Conservation (phyloP, 2,329 filamentous ascomycete genomes). For the Cladosporium sp. region DNA sequence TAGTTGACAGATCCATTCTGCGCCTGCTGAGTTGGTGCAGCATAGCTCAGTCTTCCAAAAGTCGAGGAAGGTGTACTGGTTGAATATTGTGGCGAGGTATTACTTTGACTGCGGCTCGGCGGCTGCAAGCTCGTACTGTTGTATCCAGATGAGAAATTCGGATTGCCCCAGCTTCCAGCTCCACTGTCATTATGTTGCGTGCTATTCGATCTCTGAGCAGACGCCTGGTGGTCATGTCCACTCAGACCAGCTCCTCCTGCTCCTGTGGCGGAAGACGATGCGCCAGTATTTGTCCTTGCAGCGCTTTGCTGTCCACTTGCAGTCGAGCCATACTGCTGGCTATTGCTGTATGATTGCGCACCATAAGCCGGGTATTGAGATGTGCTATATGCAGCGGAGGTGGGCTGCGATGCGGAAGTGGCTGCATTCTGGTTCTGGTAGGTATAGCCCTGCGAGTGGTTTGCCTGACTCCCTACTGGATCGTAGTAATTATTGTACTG, state of each 20-base stretch:
- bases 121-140: not conserved
- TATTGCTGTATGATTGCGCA: constrained; percentile 13
- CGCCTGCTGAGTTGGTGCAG: not conserved
- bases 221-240: constrained; percentile 21
- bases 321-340: constrained; percentile 20
- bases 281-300: not conserved
- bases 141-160: constrained; percentile 13
- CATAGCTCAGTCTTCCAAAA: not conserved
- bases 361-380: constrained; percentile 17
- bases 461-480: constrained; percentile 29
- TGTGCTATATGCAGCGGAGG: not conserved
- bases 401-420: constrained; percentile 12
- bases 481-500: constrained; percentile 28
- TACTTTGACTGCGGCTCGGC: constrained; percentile 20
- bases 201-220: constrained; percentile 6
- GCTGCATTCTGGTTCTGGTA: constrained; percentile 20
- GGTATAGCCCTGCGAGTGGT: constrained; percentile 19
- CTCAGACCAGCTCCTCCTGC: not conserved
- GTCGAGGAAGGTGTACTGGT: not conserved
- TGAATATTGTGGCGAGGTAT: constrained; percentile 23
- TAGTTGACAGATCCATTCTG: not conserved
- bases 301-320: constrained; percentile 15
- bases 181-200: constrained; percentile 12
- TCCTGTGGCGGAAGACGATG: not conserved
- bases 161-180: constrained; percentile 4